Evolutionary conservation across 208 protist genomes (phyloP).

Genomic region (Wallacemonas sp.): DNA sequence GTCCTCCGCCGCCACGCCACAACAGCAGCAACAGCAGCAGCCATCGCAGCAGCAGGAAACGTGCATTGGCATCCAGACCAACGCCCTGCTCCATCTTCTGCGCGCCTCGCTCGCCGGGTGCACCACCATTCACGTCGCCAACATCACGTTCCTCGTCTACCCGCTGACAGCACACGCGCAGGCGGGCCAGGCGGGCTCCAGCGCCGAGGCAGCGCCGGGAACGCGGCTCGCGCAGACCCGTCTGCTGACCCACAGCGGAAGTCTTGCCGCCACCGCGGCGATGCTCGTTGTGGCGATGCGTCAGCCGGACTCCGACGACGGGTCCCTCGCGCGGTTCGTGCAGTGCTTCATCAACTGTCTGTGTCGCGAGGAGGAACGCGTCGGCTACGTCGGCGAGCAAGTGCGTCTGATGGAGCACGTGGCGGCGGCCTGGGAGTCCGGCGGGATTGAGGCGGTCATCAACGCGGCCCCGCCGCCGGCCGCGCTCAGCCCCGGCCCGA

Average conservation of each 20-base stretch:
- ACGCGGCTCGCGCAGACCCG: not conserved
- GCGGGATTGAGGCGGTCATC: constrained; percentile 22
- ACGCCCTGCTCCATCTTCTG: constrained; percentile 67
- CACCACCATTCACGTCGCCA: constrained; percentile 75
- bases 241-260: constrained; percentile 5
- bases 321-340: constrained; percentile 68
- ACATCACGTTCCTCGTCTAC: constrained; percentile 73
- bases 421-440: constrained; percentile 35
- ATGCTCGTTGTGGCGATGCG: constrained; percentile 79
- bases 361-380: constrained; percentile 70
- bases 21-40: constrained; percentile 19
- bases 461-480: constrained; percentile 18
- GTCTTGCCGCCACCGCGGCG: constrained; percentile 23
- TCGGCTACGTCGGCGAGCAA: constrained; percentile 58
- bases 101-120: constrained; percentile 50
- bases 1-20: not conserved
- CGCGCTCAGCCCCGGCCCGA: constrained; percentile 4
- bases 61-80: constrained; percentile 70
- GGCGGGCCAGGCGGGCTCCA: constrained; percentile 1
- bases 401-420: constrained; percentile 49
- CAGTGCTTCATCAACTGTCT: constrained; percentile 83
- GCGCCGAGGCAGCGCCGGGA: not conserved
- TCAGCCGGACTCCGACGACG: constrained; percentile 60
- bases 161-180: constrained; percentile 27
- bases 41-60: constrained; percentile 24